Evolutionary conservation across 2,329 filamentous ascomycete species (phyloP).

Genomic region (Ambrosiella beaveri): DNA sequence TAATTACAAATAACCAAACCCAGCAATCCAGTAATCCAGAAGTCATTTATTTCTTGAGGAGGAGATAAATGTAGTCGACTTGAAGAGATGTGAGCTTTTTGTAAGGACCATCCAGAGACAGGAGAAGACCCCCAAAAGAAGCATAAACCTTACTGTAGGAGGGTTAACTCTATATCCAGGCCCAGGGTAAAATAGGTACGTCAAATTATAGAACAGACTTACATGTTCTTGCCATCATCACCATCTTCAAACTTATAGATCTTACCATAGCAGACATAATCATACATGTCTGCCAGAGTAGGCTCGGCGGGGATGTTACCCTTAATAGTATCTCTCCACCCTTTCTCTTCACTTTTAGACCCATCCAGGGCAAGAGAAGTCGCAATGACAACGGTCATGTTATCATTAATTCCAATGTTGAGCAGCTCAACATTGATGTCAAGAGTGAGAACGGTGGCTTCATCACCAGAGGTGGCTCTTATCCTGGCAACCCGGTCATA

Average conservation of each 20-base stretch:
- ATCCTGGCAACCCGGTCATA: conserved; percentile 92
- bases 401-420: conserved; percentile 43
- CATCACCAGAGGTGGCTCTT: conserved; percentile 57
- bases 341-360: conserved; percentile 53
- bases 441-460: conserved; percentile 59
- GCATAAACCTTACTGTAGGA: conserved; percentile 67
- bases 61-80: conserved; percentile 84
- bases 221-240: conserved; percentile 70
- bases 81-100: conserved; percentile 85
- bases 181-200: too few relatives aligned
- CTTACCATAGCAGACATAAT: conserved; percentile 80
- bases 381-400: conserved; percentile 63
- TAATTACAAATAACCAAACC: conserved; percentile 1
- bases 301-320: conserved; percentile 33
- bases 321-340: conserved; percentile 62
- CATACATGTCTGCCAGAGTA: conserved; percentile 60
- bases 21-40: too few relatives aligned
- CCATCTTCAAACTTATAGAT: conserved; percentile 78
- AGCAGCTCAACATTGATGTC: conserved; percentile 82
- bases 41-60: conserved; percentile 57
- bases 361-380: conserved; percentile 79
- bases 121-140: conserved; percentile 80
- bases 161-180: conserved; percentile 8
- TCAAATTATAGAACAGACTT: conserved; percentile 23
- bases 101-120: conserved; percentile 84